Conservation (phyloP, 768 basidiomycete genomes). For the Leccinum subtestaceum region DNA sequence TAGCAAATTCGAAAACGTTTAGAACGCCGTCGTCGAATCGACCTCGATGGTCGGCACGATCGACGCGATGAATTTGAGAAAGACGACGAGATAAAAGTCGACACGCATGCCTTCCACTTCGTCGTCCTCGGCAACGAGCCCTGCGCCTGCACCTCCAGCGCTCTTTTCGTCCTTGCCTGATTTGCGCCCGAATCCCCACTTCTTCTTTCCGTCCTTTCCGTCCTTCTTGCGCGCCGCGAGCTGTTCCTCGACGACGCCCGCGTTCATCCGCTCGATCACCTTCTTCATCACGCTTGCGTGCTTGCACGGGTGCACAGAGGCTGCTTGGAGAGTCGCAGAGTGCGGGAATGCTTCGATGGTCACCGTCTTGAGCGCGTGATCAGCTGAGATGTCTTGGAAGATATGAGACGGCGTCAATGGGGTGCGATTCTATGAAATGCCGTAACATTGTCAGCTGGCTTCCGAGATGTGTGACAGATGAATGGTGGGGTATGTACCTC, state of each 20-base stretch:
- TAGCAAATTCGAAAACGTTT: slow-evolving; percentile 4
- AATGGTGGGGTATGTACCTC: slow-evolving; percentile 55
- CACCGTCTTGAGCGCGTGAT: slow-evolving; percentile 97
- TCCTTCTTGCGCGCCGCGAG: slow-evolving; percentile 59
- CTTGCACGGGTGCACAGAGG: slow-evolving; percentile 97
- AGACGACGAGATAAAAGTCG: slow-evolving; percentile 96
- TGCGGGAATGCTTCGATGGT: slow-evolving; percentile 99
- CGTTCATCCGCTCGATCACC: slow-evolving; percentile 98
- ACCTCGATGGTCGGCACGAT: slow-evolving; percentile 99
- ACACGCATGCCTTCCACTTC: slow-evolving; percentile 93
- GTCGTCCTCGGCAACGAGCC: slow-evolving; percentile 33
- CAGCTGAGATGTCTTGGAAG: slow-evolving; percentile 95
- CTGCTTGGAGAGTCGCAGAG: slow-evolving; percentile 76
- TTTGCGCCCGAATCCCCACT: slow-evolving; percentile 82
- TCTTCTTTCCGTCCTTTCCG: slow-evolving; percentile 61
- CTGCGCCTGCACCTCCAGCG: slow-evolving; percentile 2
- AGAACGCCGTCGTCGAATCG: slow-evolving; percentile 82
- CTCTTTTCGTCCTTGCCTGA: slow-evolving; percentile 53
- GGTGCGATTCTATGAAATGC: slow-evolving; percentile 64
- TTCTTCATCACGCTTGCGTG: slow-evolving; percentile 99
- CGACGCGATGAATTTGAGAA: slow-evolving; percentile 98
- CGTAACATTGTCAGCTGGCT: neutral
- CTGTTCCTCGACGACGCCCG: slow-evolving; percentile 79
- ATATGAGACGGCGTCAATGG: slow-evolving; percentile 88
- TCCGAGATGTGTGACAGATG: neutral